Conservation (phyloP, 2,329 filamentous ascomycete species). For the Cytospora chrysosperma region DNA sequence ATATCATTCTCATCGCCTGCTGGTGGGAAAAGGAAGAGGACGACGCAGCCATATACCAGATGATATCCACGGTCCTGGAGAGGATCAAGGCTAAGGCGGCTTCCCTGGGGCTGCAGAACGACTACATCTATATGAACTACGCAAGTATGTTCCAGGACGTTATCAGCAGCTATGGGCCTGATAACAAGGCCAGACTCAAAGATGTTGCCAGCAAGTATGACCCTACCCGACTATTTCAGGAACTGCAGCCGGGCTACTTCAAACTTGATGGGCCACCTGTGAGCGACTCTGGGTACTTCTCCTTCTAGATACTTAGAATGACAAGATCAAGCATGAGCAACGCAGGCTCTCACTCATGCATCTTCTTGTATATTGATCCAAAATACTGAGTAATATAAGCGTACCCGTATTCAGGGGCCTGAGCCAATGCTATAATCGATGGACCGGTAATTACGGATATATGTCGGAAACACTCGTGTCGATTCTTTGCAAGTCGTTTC, state of each 20-base stretch:
- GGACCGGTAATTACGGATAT: neutral
- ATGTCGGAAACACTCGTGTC: no score
- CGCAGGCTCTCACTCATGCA: neutral
- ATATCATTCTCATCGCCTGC: conserved; percentile 27
- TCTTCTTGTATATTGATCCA: no score
- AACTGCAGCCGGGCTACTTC: conserved; percentile 33
- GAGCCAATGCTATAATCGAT: neutral
- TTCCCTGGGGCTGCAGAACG: conserved; percentile 23
- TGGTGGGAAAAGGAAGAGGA: conserved; percentile 28
- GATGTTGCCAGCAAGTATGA: conserved; percentile 35
- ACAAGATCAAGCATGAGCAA: neutral
- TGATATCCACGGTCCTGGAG: conserved; percentile 25
- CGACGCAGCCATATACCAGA: conserved; percentile 26
- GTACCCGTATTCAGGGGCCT: neutral
- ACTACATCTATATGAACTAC: conserved; percentile 44
- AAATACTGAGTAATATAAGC: no score
- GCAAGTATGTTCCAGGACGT: conserved; percentile 40
- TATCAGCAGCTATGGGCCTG: conserved; percentile 38
- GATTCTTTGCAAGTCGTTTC: neutral
- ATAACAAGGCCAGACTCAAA: conserved; percentile 36
- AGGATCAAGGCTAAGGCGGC: conserved; percentile 24
- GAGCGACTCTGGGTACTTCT: conserved; percentile 19
- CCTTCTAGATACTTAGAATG: neutral
- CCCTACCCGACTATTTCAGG: conserved; percentile 36
- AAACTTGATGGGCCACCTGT: conserved; percentile 29